Evolutionary conservation across 1,139 yeast species (phyloP).

Genomic region (Pichia inconspicua): DNA sequence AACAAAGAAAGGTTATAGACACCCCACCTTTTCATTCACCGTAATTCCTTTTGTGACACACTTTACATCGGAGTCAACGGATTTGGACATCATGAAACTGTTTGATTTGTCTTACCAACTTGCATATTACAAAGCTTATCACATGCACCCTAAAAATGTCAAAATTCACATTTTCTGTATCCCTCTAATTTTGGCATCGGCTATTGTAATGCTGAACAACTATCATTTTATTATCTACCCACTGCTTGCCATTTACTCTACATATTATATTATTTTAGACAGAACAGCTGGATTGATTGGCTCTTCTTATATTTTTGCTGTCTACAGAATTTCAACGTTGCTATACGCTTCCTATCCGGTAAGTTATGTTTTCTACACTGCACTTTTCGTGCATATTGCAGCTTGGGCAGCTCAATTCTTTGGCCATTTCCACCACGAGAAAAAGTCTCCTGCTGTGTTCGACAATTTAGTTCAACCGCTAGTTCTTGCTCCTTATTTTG

Average conservation of each 20-base stretch:
- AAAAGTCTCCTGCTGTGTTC: conserved; percentile 76
- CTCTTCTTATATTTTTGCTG: conserved; percentile 27
- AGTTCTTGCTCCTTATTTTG: conserved; percentile 87
- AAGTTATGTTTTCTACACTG: conserved; percentile 19
- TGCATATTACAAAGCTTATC: conserved; percentile 79
- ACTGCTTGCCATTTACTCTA: conserved; percentile 32
- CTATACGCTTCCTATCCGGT: conserved; percentile 7
- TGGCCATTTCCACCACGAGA: conserved; percentile 81
- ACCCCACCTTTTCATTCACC: not conserved
- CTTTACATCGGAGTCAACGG: not conserved
- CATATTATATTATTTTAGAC: conserved; percentile 39
- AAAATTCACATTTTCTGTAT: conserved; percentile 71
- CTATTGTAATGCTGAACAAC: conserved; percentile 37
- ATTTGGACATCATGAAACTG: conserved; percentile 13
- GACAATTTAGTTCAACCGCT: conserved; percentile 80
- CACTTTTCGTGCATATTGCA: conserved; percentile 37
- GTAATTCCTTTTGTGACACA: no score
- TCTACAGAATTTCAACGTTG: conserved; percentile 11
- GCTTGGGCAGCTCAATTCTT: conserved; percentile 85
- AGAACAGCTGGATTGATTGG: conserved; percentile 36
- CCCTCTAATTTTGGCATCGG: conserved; percentile 61
- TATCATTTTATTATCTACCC: conserved; percentile 27
- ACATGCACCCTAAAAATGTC: conserved; percentile 49
- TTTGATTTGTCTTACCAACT: conserved; percentile 60
- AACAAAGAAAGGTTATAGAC: not conserved